Base-by-base conservation (phyloP, 202 grass and related monocot species). In the Elaeis oleifera region DNA sequence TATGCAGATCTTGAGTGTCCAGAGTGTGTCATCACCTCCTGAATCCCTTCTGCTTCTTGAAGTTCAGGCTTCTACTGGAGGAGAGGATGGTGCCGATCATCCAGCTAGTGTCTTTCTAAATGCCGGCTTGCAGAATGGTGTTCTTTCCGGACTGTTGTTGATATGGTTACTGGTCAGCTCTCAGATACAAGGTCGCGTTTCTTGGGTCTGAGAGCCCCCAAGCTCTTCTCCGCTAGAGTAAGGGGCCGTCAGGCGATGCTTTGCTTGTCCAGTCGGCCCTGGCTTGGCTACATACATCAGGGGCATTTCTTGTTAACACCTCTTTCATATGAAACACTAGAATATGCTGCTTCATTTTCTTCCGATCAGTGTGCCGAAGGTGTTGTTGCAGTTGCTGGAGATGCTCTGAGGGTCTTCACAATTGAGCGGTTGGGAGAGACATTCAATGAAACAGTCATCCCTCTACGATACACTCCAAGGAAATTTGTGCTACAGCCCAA, bases 281-380 rank as follows among this genome's bases (percentile, higher is more conserved):
- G 85, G 94, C 82, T 92, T 9, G 88, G 94, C 44, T 97, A 97
- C 62, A 97, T 97, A 77, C 88, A 97, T 80, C 88, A 92, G 74
- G 92, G 92, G 0, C 92, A 91, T 65, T 97, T 97, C 67, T 86
- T 92, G 71, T 67, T 97, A 49, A 97, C 92, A 60, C 88, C 92
- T 54, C 48, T 97, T 20, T 97, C 92, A 22, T 97, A 89, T 1
- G 92, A 97, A 56, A 89, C 88, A 5, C 88, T 97, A 7, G 92
- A 97, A 75, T 97, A 89, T 79, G 92, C 92, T 6, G 82, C 88
- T 3, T 89, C 88, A 1, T 97, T 97, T 78, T 84, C 92, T 80
- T 97, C 88, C 21, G 92, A 97, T 76, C 88, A 97, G 79, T 97
- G 92, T 64, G 84, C 88, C 18, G 92, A 92, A 83, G 92, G 92